Evolutionary conservation across 2,329 filamentous ascomycete genomes (phyloP).

Genomic region (Monascus ruber): DNA sequence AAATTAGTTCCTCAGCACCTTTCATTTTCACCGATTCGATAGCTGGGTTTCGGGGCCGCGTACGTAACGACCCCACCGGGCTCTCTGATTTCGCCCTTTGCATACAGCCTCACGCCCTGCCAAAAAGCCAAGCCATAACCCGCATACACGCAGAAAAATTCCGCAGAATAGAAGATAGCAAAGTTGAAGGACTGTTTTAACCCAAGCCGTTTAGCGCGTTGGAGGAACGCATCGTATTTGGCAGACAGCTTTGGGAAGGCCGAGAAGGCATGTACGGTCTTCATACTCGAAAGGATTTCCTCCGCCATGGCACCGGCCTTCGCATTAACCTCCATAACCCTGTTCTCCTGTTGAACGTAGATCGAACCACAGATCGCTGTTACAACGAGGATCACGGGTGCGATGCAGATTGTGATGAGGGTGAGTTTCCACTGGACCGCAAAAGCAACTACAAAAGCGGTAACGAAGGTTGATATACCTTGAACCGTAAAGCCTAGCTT

Average conservation of each 20-base stretch:
- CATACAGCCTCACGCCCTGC: conserved; percentile 20
- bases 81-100: conserved; percentile 15
- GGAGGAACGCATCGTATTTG: conserved; percentile 34
- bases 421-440: conserved; percentile 34
- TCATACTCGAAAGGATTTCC: conserved; percentile 37
- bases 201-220: conserved; percentile 21
- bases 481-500: conserved; percentile 25
- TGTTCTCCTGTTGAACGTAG: conserved; percentile 13
- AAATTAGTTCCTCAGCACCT: conserved; percentile 1
- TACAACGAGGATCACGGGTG: conserved; percentile 31
- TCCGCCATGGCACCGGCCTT: conserved; percentile 36
- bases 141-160: conserved; percentile 50
- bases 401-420: conserved; percentile 34
- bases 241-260: conserved; percentile 31
- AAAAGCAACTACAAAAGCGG: conserved; percentile 31
- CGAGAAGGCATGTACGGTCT: conserved; percentile 39
- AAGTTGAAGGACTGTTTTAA: conserved; percentile 30
- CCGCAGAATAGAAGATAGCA: conserved; percentile 31
- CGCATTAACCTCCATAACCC: conserved; percentile 29
- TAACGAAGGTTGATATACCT: conserved; percentile 27
- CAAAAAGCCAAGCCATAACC: conserved; percentile 49
- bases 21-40: neutral
- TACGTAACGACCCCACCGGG: conserved; percentile 16
- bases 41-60: neutral
- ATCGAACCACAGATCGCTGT: conserved; percentile 11